phyloP scores from a whole-genome alignment of 768 basidiomycete species.

The Xerocomellus amylosporus region DNA sequence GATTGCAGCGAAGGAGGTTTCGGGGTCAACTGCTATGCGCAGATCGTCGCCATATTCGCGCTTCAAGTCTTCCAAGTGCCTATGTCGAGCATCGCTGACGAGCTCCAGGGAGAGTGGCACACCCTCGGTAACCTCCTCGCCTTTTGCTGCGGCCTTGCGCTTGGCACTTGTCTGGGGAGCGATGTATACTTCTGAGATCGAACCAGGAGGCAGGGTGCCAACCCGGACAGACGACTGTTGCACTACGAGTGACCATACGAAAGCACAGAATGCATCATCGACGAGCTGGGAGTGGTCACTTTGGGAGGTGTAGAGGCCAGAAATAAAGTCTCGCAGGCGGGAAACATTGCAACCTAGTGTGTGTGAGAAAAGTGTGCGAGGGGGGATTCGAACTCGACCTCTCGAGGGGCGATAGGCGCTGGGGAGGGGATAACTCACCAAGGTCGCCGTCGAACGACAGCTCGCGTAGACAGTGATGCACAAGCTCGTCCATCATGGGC shows the following conservation, averaged over 20 bases:
- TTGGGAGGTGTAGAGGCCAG: constrained; percentile 55
- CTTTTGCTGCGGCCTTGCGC: constrained; percentile 59
- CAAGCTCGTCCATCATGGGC: constrained; percentile 66
- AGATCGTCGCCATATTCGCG: constrained; percentile 58
- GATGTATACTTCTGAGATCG: constrained; percentile 67
- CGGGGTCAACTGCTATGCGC: constrained; percentile 72
- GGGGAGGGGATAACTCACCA: constrained; percentile 50
- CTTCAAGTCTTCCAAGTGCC: constrained; percentile 55
- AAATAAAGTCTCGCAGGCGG: constrained; percentile 68
- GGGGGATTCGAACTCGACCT: constrained; percentile 46
- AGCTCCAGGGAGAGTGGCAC: constrained; percentile 47
- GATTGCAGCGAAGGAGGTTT: constrained; percentile 72
- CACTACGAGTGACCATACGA: constrained; percentile 78
- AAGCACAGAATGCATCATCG: constrained; percentile 75
- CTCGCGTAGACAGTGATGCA: constrained; percentile 82
- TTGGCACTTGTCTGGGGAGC: constrained; percentile 72
- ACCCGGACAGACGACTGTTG: constrained; percentile 73
- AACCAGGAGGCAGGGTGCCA: constrained; percentile 62
- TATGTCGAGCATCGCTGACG: constrained; percentile 54
- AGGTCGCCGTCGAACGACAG: constrained; percentile 88
- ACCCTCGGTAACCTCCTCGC: constrained; percentile 44
- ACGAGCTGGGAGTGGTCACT: constrained; percentile 48
- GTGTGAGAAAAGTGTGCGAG: constrained; percentile 24
- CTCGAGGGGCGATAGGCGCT: background rate
- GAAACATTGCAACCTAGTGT: constrained; percentile 66